phyloP scores from a whole-genome alignment of 306 rosid genomes.

The Cucurbita pepo region DNA sequence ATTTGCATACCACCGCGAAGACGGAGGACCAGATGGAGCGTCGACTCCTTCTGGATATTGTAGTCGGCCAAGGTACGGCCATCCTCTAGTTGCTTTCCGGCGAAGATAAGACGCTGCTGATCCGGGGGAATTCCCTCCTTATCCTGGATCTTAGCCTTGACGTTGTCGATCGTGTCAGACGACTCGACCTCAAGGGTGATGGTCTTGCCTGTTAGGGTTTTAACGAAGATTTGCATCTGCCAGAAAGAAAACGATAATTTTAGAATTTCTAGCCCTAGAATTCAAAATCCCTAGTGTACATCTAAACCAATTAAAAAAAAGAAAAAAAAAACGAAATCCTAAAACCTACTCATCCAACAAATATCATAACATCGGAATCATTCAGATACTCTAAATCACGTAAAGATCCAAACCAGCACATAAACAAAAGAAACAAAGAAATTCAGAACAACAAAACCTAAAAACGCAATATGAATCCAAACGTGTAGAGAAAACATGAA shows the following conservation, averaged over 20 bases:
- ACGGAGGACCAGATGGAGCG: conserved; percentile 4
- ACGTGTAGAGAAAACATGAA: not conserved
- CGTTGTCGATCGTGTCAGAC: too few relatives aligned
- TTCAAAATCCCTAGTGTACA: not conserved
- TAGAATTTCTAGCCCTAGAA: not conserved
- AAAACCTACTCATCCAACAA: not conserved
- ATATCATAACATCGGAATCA: not conserved
- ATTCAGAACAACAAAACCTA: not conserved
- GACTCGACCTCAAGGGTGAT: too few relatives aligned
- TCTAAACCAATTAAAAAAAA: not conserved
- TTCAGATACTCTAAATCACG: not conserved
- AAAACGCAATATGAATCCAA: not conserved
- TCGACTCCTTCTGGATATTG: conserved; percentile 1
- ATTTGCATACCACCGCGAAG: conserved; percentile 8
- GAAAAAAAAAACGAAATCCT: too few relatives aligned
- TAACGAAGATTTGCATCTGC: conserved; percentile 28
- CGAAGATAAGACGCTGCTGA: too few relatives aligned
- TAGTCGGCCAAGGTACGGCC: conserved; percentile 4
- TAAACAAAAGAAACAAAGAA: not conserved
- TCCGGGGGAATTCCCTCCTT: too few relatives aligned
- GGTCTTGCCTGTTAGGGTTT: not conserved
- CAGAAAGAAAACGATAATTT: not conserved
- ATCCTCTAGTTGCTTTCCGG: conserved; percentile 12
- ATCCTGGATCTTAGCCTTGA: too few relatives aligned
- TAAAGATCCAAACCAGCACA: not conserved